Percentiles rank a stretch among this genome's conserved stretches.
phyloP scores from a whole-genome alignment of 2,329 filamentous ascomycete genomes.

The Apiospora kogelbergensis region DNA sequence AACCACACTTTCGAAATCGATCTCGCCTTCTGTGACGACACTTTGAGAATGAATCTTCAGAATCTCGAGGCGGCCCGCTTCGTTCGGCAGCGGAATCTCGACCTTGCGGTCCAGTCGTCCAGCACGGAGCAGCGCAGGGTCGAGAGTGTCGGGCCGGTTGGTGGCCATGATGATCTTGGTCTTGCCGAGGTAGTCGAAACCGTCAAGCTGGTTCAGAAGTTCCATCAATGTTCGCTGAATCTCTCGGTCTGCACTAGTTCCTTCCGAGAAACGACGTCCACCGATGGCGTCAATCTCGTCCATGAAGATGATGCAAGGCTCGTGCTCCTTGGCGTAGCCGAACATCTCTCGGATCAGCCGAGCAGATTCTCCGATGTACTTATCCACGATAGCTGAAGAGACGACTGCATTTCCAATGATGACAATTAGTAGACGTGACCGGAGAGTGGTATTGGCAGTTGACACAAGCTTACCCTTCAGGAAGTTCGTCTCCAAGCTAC shows the following conservation, averaged over 20 bases:
- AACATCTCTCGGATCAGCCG: slow-evolving; percentile 99
- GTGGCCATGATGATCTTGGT: slow-evolving; percentile 99
- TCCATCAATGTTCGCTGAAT: slow-evolving; percentile 99
- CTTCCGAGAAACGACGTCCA: slow-evolving; percentile 93
- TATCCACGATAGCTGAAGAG: slow-evolving; percentile 98
- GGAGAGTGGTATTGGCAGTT: neutral
- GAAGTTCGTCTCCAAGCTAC: slow-evolving; percentile 97
- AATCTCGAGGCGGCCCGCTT: slow-evolving; percentile 94
- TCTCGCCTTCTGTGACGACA: slow-evolving; percentile 88
- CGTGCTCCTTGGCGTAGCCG: slow-evolving; percentile 98
- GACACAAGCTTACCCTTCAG: slow-evolving; percentile 71
- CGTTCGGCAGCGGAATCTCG: slow-evolving; percentile 94
- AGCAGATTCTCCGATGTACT: slow-evolving; percentile 98
- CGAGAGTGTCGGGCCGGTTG: slow-evolving; percentile 93
- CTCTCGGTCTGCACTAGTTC: slow-evolving; percentile 95
- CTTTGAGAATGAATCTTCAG: slow-evolving; percentile 93
- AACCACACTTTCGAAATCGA: slow-evolving; percentile 98
- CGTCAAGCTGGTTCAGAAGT: slow-evolving; percentile 95
- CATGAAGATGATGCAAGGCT: slow-evolving; percentile 99
- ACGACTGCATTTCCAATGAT: slow-evolving; percentile 65
- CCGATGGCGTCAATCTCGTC: slow-evolving; percentile 99
- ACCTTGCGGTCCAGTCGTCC: slow-evolving; percentile 96
- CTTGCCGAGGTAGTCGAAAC: slow-evolving; percentile 98
- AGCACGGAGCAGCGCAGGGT: slow-evolving; percentile 87
- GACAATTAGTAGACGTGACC: neutral